These are phyloP conservation scores for Orobanche coerulescens DNA, from an alignment of 257 asterid genomes.

Conservation along the genomic window DNA sequence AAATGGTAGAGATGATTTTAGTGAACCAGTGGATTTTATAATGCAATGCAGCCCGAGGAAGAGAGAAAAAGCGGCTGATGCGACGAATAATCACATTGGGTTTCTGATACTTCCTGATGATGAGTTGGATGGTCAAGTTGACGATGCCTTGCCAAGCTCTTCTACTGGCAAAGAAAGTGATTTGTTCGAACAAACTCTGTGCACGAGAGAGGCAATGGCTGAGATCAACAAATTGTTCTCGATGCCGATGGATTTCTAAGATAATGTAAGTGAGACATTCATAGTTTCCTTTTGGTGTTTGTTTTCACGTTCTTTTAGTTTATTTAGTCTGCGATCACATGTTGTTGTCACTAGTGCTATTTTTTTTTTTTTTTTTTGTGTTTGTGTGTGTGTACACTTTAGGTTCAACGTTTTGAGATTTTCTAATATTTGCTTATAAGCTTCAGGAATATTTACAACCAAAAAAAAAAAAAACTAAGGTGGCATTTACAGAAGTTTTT, in stretches of 20 bases:
- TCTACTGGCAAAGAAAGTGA: slow-evolving; percentile 35
- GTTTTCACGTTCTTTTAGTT: slow-evolving; percentile 13
- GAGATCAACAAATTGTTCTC: slow-evolving; percentile 83
- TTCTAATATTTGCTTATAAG: no score
- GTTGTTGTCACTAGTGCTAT: not conserved
- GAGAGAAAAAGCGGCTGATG: no score
- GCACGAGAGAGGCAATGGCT: slow-evolving; percentile 86
- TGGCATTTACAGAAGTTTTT: no score
- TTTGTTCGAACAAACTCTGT: slow-evolving; percentile 66
- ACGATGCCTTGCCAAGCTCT: slow-evolving; percentile 33
- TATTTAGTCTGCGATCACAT: not conserved
- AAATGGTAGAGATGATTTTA: slow-evolving; percentile 14
- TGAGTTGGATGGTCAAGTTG: slow-evolving; percentile 34
- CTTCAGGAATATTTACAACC: no score
- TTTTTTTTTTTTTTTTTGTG: not conserved
- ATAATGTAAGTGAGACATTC: slow-evolving; percentile 28
- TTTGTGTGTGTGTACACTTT: not conserved
- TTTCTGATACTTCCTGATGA: slow-evolving; percentile 72
- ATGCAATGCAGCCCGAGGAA: no score
- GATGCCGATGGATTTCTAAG: slow-evolving; percentile 80
- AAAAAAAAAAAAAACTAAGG: no score
- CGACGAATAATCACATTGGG: slow-evolving; percentile 24
- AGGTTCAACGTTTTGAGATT: no score
- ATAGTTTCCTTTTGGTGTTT: not conserved
- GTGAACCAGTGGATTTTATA: no score